Percentiles rank a stretch among this genome's conserved stretches.
Conservation (phyloP, 306 rosid genomes). For the Psophocarpus tetragonolobus region DNA sequence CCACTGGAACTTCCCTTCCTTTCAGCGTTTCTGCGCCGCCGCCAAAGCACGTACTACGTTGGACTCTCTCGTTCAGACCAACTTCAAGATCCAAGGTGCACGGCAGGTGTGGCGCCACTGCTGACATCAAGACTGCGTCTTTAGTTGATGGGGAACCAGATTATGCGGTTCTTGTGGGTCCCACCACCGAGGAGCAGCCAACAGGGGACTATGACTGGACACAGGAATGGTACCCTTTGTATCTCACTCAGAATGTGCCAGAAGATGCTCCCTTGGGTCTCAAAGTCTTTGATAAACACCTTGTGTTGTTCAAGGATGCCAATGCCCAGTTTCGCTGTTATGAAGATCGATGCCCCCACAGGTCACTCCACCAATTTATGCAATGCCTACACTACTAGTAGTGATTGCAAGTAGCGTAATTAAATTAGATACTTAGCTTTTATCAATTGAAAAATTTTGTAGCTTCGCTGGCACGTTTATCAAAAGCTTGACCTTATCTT, state of each 20-base stretch:
- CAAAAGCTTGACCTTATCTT: slow-evolving; percentile 29
- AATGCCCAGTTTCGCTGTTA: slow-evolving; percentile 61
- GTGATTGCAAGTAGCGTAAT: neutral
- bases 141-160: slow-evolving; percentile 44
- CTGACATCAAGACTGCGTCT: slow-evolving; percentile 46
- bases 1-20: slow-evolving; percentile 22
- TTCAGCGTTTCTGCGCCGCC: slow-evolving; percentile 20
- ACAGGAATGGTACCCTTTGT: slow-evolving; percentile 94
- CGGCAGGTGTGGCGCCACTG: slow-evolving; percentile 43
- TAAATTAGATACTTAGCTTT: neutral
- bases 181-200: slow-evolving; percentile 54
- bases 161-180: slow-evolving; percentile 49
- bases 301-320: slow-evolving; percentile 70
- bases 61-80: slow-evolving; percentile 27
- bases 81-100: slow-evolving; percentile 19
- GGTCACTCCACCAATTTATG: slow-evolving; percentile 47
- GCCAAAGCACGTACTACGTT: slow-evolving; percentile 22
- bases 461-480: neutral
- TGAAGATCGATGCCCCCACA: slow-evolving; percentile 92
- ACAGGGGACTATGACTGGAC: slow-evolving; percentile 76
- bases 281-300: slow-evolving; percentile 69
- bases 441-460: neutral
- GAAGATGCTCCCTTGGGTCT: slow-evolving; percentile 90
- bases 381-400: neutral
- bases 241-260: slow-evolving; percentile 69